Base-by-base conservation (phyloP, 2,329 filamentous ascomycete genomes). In the Cladosporium austrohemisphaericum region DNA sequence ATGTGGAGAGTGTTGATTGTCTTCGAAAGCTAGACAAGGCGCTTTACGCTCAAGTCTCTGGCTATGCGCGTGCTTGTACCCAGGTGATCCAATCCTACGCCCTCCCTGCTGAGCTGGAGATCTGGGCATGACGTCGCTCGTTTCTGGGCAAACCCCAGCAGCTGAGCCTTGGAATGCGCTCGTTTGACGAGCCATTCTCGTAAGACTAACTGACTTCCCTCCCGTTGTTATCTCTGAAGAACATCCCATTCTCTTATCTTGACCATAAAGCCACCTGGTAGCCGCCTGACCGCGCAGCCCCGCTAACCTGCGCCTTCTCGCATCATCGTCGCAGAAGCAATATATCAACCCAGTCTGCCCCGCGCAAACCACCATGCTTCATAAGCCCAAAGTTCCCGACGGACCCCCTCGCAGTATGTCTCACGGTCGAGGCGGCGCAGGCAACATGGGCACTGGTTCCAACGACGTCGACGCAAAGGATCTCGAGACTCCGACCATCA, bases 401-500 rank as follows among this genome's bases (percentile, higher is more conserved):
- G 11, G 22, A 26, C 14, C 11, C 2, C 4, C 16, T 20, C 46
- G 46, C 37, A 49, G 38, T n/a, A 43, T 43, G 46, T 49, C 46
- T 26, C 82, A 87, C 62, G 87, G 88, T 60, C 85, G 87, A 55
- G 88, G 87, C 63, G 87, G 88, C 64, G 87, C 86, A 55, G 76
- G 76, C 57, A 78, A 78, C 65, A 72, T 77, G 52, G 68, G 62
- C 49, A 66, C 66, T 20, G 66, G 69, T 20, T 64, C 67, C 40
- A 60, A 60, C 45, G 61, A 59, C 40, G 57, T 65, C 40, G 62
- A 65, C 41, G 55, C 67, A 51, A 71, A 79, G 55, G 86, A 92
- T 62, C 81, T 95, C 55, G 74, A 84, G 61, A 95, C 90, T 1
- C 91, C 91, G 1, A 86, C 81, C 10, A 80, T 97, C 65, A 95